Base-by-base conservation (phyloP, 805 yeast species). In the Maudiozyma turicensis region DNA sequence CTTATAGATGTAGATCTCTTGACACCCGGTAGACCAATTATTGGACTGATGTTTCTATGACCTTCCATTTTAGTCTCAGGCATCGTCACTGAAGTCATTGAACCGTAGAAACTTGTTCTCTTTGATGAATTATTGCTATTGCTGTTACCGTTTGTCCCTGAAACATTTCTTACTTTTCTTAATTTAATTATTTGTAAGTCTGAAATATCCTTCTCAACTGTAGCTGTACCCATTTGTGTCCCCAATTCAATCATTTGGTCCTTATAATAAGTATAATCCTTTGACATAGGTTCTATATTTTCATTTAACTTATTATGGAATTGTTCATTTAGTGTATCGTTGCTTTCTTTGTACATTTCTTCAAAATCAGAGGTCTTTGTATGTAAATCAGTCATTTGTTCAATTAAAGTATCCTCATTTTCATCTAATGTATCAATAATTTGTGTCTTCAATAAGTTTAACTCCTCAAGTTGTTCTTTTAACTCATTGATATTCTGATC, bases 21-120 rank as follows among this genome's bases (percentile, higher is more conserved):
- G 5, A 53, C 55, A 47, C 58, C 58, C 8, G 58, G 58, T 38
- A 55, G 39, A n/a, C 38, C 42, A 5, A 13, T 13, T 6, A 37
- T 14, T n/a, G 28, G 38, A 14, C 32, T 43, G 14, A 28, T 28
- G 9, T 33, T 30, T 26, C 40, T 30, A 40, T n/a, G 26, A 3
- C 20, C 34, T 3, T 32, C 28, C 7, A 11, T n/a, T 13, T 41
- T 42, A 7, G 34, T 14, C 10, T n/a, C 31, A n/a, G 28, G 37
- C 26, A 20, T 20, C 26, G 26, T n/a, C 9, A 45, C 11, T 9
- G 48, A 47, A 3, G 50, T 31, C 26, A 44, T 30, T 8, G 34
- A 33, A 41, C 52, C 50, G n/a, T 49, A 51, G 38, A 49, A 51
- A 39, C 50, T 49, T 20, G 47, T 49, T 46, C 54, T 44, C 14